A percentile compares a stretch with the other conserved stretches of the same genome.
These are phyloP conservation scores for Gossypium bickii DNA, from an alignment of 345 rosid species.

Conservation along the genomic window DNA sequence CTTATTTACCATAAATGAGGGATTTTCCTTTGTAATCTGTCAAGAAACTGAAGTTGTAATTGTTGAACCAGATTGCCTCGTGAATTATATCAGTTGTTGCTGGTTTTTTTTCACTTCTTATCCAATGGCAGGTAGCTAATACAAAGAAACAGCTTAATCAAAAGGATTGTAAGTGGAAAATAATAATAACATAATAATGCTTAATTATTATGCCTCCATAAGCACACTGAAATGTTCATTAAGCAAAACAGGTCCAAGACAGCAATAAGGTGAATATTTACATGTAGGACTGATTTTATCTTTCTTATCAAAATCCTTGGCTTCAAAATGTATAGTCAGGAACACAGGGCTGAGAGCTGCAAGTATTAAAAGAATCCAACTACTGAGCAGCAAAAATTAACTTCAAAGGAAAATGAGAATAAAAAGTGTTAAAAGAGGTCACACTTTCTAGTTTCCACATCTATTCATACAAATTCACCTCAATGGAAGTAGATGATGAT, in stretches of 20 bases:
- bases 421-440: too few species aligned
- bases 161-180: not conserved
- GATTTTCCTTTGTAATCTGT: not conserved
- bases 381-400: not conserved
- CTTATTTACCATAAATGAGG: not conserved
- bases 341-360: not conserved
- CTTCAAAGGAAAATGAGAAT: not conserved
- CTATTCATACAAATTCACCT: too few species aligned
- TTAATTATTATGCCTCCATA: not conserved
- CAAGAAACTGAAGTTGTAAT: not conserved
- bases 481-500: too few species aligned
- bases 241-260: not conserved
- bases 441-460: too few species aligned
- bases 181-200: not conserved
- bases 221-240: not conserved
- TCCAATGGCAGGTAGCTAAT: not conserved
- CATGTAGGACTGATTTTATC: not conserved
- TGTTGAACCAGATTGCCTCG: not conserved
- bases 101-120: not conserved
- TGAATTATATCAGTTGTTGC: not conserved
- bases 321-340: not conserved
- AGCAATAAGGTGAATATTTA: not conserved
- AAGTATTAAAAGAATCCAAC: not conserved
- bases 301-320: not conserved
- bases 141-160: not conserved